Evolutionary conservation across 495 filamentous ascomycete genomes (phyloP).

Genomic region (Hypoxylon crocopeplum): DNA sequence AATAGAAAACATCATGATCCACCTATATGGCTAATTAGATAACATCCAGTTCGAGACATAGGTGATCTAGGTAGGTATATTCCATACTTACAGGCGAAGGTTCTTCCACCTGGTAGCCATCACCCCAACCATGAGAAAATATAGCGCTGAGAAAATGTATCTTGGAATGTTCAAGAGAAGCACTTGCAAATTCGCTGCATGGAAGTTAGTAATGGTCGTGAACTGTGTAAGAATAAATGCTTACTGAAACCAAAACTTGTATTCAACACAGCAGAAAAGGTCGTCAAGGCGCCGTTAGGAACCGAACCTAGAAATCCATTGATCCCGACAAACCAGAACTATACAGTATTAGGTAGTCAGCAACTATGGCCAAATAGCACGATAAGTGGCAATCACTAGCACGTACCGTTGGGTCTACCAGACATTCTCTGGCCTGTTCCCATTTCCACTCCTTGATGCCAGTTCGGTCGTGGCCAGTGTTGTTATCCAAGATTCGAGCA

Average conservation of each 20-base stretch:
- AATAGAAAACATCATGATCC: conserved; percentile 30
- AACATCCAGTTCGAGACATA: too few species aligned
- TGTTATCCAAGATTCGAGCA: conserved; percentile 37
- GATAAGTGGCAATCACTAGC: background rate
- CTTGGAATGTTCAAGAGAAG: conserved; percentile 29
- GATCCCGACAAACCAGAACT: conserved; percentile 49
- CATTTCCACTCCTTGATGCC: conserved; percentile 37
- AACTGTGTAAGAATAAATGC: background rate
- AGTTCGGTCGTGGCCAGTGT: conserved; percentile 35
- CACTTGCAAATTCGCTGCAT: conserved; percentile 30
- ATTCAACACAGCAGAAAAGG: conserved; percentile 53
- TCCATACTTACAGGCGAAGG: conserved; percentile 25
- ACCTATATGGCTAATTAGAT: too few species aligned
- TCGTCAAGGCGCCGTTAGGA: conserved; percentile 55
- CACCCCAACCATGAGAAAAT: conserved; percentile 15
- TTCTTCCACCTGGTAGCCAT: conserved; percentile 21
- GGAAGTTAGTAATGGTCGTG: conserved; percentile 1
- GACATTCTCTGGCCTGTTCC: conserved; percentile 39
- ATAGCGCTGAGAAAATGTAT: conserved; percentile 4
- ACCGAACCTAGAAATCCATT: conserved; percentile 52
- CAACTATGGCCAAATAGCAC: background rate
- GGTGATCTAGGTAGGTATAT: background rate
- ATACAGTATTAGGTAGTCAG: conserved; percentile 4
- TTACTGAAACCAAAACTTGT: conserved; percentile 52
- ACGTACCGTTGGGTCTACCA: conserved; percentile 34